A percentile compares a stretch with the other conserved stretches of the same genome.
Evolutionary conservation across 179 eudicot species (phyloP).

Genomic region (Amaranthus tricolor): DNA sequence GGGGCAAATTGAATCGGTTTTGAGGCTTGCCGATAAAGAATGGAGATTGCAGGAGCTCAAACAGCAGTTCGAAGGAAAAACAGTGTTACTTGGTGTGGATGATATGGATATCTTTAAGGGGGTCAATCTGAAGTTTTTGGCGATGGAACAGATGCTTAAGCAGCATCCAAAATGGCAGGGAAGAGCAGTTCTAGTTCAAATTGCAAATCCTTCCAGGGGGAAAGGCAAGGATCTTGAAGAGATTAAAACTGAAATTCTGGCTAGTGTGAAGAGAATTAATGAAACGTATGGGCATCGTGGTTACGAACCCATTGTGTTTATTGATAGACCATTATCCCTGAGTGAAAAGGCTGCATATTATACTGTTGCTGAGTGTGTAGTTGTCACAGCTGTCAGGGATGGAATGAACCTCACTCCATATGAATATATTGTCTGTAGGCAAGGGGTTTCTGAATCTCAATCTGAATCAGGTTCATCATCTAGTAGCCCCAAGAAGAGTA

Average conservation of each 20-base stretch:
- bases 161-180: constrained; percentile 45
- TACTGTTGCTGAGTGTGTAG: constrained; percentile 67
- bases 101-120: constrained; percentile 51
- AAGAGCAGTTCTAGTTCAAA: constrained; percentile 56
- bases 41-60: constrained; percentile 40
- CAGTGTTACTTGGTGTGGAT: constrained; percentile 44
- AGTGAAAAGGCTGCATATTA: constrained; percentile 66
- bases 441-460: constrained; percentile 60
- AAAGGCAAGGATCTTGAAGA: constrained; percentile 81
- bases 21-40: constrained; percentile 40
- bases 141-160: constrained; percentile 44
- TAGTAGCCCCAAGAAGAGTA: constrained; percentile 59
- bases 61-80: constrained; percentile 40
- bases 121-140: constrained; percentile 40
- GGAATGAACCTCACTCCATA: constrained; percentile 91
- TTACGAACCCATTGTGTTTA: constrained; percentile 47
- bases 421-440: constrained; percentile 76
- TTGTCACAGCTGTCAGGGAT: constrained; percentile 88
- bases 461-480: constrained; percentile 33
- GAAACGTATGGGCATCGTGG: constrained; percentile 52
- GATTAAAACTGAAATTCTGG: constrained; percentile 62
- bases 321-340: constrained; percentile 53
- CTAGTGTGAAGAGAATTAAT: constrained; percentile 62
- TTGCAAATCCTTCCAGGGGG: constrained; percentile 85
- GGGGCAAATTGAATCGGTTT: constrained; percentile 47